phyloP scores from a whole-genome alignment of 805 yeast genomes.

The Starmerella cellae region DNA sequence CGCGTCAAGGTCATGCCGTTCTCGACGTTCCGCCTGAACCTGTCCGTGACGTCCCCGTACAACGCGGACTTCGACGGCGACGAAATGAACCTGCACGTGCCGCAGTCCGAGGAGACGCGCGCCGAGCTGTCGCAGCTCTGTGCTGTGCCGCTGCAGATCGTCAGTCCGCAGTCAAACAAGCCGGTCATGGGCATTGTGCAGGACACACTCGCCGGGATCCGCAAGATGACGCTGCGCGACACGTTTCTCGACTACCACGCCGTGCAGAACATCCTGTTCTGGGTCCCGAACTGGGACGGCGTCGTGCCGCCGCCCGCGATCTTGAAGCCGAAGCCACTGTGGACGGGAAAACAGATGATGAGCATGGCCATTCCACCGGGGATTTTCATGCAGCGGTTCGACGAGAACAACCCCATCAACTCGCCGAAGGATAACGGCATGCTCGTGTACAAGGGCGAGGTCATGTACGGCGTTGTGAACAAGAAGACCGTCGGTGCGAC shows the following conservation, averaged over 20 bases:
- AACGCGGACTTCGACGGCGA: slow-evolving; percentile 99
- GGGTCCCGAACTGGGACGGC: slow-evolving; percentile 99
- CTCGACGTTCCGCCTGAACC: slow-evolving; percentile 88
- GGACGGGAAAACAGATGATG: slow-evolving; percentile 94
- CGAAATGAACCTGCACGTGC: slow-evolving; percentile 98
- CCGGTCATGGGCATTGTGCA: slow-evolving; percentile 99
- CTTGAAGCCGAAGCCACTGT: slow-evolving; percentile 82
- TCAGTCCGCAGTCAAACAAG: slow-evolving; percentile 94
- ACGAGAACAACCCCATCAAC: slow-evolving; percentile 68
- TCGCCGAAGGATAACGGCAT: slow-evolving; percentile 92
- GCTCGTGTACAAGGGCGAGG: slow-evolving; percentile 89
- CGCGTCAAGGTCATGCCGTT: slow-evolving; percentile 98
- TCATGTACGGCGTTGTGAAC: slow-evolving; percentile 95
- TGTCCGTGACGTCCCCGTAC: slow-evolving; percentile 98
- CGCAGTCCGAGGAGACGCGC: slow-evolving; percentile 95
- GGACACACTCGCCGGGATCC: slow-evolving; percentile 92
- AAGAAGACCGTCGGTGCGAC: slow-evolving; percentile 98
- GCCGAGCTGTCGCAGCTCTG: slow-evolving; percentile 91
- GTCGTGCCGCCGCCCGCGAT: slow-evolving; percentile 92
- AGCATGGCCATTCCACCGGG: slow-evolving; percentile 93
- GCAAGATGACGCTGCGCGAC: slow-evolving; percentile 90
- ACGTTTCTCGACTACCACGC: slow-evolving; percentile 78
- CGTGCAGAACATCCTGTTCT: slow-evolving; percentile 89
- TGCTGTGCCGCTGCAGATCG: slow-evolving; percentile 95
- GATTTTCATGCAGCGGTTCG: slow-evolving; percentile 85